phyloP scores from a whole-genome alignment of 257 asterid genomes.

The Scutellaria baicalensis region DNA sequence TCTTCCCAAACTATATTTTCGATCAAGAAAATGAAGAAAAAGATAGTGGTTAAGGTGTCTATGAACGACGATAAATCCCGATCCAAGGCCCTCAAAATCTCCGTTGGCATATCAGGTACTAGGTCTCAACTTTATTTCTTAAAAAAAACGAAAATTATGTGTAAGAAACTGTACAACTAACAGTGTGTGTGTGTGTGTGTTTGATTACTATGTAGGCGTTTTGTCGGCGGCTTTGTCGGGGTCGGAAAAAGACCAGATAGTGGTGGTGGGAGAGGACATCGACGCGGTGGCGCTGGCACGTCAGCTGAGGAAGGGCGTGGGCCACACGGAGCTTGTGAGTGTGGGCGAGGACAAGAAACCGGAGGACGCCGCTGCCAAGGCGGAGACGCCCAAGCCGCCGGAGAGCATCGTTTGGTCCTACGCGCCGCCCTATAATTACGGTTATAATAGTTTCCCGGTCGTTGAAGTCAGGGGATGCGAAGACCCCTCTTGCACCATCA shows the following conservation, averaged over 20 bases:
- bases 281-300: conserved; percentile 45
- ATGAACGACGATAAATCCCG: conserved; percentile 35
- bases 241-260: conserved; percentile 30
- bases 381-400: not conserved
- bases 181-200: not conserved
- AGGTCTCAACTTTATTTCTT: too few species aligned
- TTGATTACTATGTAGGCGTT: conserved; percentile 25
- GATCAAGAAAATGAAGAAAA: conserved; percentile 18
- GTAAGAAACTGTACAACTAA: not conserved
- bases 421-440: not conserved
- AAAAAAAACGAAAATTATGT: too few species aligned
- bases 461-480: not conserved
- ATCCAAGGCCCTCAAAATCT: conserved; percentile 30
- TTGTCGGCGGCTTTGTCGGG: conserved; percentile 40
- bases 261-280: conserved; percentile 50
- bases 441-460: not conserved
- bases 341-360: conserved; percentile 34
- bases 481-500: conserved; percentile 27
- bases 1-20: too few species aligned
- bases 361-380: not conserved
- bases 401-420: not conserved
- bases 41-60: conserved; percentile 38
- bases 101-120: conserved; percentile 32
- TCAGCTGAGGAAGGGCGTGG: conserved; percentile 45
- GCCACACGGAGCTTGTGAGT: conserved; percentile 36